A percentile compares a stretch with the other conserved stretches of the same genome.
phyloP scores from a whole-genome alignment of 2,329 filamentous ascomycete species.

The Aspergillus fumigatiaffinis region DNA sequence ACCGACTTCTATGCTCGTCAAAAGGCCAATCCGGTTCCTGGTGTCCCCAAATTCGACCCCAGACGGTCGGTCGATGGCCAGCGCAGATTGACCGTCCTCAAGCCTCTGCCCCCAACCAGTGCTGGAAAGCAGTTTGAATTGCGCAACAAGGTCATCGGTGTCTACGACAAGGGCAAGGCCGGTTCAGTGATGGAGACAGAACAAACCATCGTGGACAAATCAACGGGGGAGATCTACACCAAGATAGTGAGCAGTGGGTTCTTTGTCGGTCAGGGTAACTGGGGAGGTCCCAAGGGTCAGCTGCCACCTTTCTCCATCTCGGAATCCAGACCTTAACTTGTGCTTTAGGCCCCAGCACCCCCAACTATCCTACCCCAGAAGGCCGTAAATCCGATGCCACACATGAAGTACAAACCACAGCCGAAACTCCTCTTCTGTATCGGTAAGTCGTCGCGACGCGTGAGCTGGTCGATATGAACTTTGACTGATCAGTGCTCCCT shows the following conservation, averaged over 20 bases:
- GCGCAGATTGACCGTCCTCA: conserved; percentile 72
- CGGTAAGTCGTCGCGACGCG: conserved; percentile 38
- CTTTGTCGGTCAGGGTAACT: conserved; percentile 74
- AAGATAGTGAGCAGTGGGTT: conserved; percentile 68
- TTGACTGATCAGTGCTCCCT: conserved; percentile 15
- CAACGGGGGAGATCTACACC: conserved; percentile 66
- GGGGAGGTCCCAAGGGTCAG: conserved; percentile 83
- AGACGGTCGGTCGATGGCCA: conserved; percentile 77
- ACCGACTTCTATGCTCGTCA: conserved; percentile 78
- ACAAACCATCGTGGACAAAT: conserved; percentile 68
- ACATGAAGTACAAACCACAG: conserved; percentile 65
- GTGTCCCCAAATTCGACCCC: conserved; percentile 71
- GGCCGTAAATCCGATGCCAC: conserved; percentile 67
- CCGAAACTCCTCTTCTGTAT: conserved; percentile 72
- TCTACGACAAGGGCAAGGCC: conserved; percentile 85
- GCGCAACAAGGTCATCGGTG: conserved; percentile 72
- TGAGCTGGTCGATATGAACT: neutral
- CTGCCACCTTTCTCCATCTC: neutral
- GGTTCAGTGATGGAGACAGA: conserved; percentile 79
- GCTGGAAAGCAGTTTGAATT: conserved; percentile 71
- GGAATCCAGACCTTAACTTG: conserved; percentile 3
- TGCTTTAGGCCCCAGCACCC: conserved; percentile 57
- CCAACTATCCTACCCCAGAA: conserved; percentile 73
- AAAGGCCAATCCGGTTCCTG: conserved; percentile 64
- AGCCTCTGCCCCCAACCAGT: conserved; percentile 68